These are phyloP conservation scores for Fusarium palustre DNA, from an alignment of 2,329 filamentous ascomycete species.

Conservation along the genomic window DNA sequence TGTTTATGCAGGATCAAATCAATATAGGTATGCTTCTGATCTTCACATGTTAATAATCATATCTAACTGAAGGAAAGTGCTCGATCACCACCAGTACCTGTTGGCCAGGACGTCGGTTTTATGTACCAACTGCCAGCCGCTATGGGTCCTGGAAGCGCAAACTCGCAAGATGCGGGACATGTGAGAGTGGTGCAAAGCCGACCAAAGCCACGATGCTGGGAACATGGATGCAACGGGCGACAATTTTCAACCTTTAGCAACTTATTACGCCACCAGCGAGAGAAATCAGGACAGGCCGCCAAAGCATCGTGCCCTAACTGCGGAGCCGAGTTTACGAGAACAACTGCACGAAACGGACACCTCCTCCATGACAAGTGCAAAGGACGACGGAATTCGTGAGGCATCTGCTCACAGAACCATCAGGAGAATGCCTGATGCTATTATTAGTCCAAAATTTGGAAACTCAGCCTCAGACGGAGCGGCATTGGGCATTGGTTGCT, in stretches of 20 bases:
- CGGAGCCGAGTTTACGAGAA: constrained; percentile 92
- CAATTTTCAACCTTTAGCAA: constrained; percentile 98
- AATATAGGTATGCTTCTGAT: constrained; percentile 56
- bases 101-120: constrained; percentile 54
- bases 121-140: constrained; percentile 59
- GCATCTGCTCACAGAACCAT: constrained; percentile 12
- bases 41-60: constrained; percentile 11
- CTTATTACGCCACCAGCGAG: constrained; percentile 88
- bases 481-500: constrained; percentile 29
- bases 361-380: constrained; percentile 92
- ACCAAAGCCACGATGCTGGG: constrained; percentile 97
- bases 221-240: constrained; percentile 94
- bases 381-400: constrained; percentile 57
- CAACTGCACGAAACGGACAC: constrained; percentile 88
- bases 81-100: constrained; percentile 55
- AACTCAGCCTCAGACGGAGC: constrained; percentile 42
- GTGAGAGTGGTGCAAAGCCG: constrained; percentile 79
- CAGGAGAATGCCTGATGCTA: constrained; percentile 18
- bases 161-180: constrained; percentile 58
- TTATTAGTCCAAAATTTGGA: constrained; percentile 36
- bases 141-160: constrained; percentile 52
- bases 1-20: constrained; percentile 49
- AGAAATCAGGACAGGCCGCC: constrained; percentile 90
- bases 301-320: constrained; percentile 93
- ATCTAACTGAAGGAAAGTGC: constrained; percentile 49